phyloP scores from a whole-genome alignment of 805 yeast species.

The Brettanomyces anomalus region DNA sequence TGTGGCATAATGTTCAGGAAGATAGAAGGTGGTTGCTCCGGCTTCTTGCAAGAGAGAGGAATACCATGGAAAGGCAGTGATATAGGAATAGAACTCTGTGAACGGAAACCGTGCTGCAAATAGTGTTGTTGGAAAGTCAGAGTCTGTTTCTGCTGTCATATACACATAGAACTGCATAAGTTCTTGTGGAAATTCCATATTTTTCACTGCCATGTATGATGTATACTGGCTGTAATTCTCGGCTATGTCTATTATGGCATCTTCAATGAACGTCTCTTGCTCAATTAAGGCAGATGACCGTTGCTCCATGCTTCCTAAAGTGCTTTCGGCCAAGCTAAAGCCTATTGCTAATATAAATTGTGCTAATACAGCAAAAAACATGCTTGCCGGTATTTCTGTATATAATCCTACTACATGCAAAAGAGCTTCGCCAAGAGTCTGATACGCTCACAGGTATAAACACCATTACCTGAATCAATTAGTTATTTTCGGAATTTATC shows the following conservation, averaged over 20 bases:
- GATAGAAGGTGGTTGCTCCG: constrained; percentile 17
- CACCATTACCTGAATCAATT: too few species aligned
- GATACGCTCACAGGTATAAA: too few species aligned
- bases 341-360: too few species aligned
- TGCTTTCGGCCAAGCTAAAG: constrained; percentile 9
- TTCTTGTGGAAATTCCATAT: constrained; percentile 20
- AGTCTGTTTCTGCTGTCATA: constrained; percentile 9
- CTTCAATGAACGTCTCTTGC: constrained; percentile 24
- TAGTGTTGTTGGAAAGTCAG: constrained; percentile 17
- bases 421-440: too few species aligned
- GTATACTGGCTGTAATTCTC: constrained; percentile 21
- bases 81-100: constrained; percentile 22
- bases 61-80: constrained; percentile 28
- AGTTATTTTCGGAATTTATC: too few species aligned
- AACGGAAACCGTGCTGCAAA: constrained; percentile 24
- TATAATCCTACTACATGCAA: too few species aligned
- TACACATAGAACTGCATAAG: constrained; percentile 24
- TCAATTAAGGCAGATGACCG: constrained; percentile 23
- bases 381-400: too few species aligned
- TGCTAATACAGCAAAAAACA: too few species aligned
- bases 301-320: constrained; percentile 18
- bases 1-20: constrained; percentile 22
- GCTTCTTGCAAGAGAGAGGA: constrained; percentile 17
- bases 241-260: constrained; percentile 25
- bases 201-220: constrained; percentile 25